Percentiles rank a stretch among this genome's conserved stretches.
Evolutionary conservation across 2,329 filamentous ascomycete genomes (phyloP).

Genomic region (Onygenales sp.): DNA sequence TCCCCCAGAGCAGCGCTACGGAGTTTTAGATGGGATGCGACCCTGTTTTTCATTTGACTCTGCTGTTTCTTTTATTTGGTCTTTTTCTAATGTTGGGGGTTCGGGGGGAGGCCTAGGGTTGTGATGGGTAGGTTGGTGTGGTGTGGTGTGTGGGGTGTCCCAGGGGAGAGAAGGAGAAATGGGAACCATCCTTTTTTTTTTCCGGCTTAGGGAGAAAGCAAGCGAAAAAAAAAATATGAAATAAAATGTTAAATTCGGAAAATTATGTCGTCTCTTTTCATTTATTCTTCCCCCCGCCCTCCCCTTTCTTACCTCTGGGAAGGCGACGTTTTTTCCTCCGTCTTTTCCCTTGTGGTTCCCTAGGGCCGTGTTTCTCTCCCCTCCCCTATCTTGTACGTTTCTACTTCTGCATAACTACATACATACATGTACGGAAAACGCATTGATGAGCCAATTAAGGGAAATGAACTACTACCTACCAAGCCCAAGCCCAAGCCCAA

Average conservation of each 20-base stretch:
- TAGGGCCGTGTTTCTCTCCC: not conserved
- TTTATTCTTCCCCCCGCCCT: not conserved
- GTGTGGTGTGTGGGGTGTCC: not conserved
- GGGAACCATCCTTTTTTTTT: not conserved
- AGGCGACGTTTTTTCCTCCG: not conserved
- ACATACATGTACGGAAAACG: not conserved
- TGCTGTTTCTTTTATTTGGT: not conserved
- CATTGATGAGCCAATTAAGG: not conserved
- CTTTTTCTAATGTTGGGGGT: slow-evolving; percentile 1
- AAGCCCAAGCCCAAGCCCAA: no score
- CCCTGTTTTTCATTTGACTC: not conserved
- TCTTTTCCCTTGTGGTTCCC: not conserved
- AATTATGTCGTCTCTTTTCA: slow-evolving; percentile 1
- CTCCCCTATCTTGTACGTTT: slow-evolving; percentile 4
- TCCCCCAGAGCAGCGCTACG: slow-evolving; percentile 70
- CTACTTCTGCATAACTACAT: slow-evolving; percentile 17
- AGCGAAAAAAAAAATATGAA: not conserved
- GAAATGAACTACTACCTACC: no score
- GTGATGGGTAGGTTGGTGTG: not conserved
- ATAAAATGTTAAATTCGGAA: not conserved
- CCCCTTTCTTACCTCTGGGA: no score
- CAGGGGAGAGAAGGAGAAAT: no score
- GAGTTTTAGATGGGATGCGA: slow-evolving; percentile 60
- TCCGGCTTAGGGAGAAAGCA: not conserved
- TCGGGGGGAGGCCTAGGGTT: not conserved